Evolutionary conservation across 2,329 filamentous ascomycete species (phyloP), one percentile per base, ranked within the genome.

Genomic region (Trichoderma cornu-damae): DNA sequence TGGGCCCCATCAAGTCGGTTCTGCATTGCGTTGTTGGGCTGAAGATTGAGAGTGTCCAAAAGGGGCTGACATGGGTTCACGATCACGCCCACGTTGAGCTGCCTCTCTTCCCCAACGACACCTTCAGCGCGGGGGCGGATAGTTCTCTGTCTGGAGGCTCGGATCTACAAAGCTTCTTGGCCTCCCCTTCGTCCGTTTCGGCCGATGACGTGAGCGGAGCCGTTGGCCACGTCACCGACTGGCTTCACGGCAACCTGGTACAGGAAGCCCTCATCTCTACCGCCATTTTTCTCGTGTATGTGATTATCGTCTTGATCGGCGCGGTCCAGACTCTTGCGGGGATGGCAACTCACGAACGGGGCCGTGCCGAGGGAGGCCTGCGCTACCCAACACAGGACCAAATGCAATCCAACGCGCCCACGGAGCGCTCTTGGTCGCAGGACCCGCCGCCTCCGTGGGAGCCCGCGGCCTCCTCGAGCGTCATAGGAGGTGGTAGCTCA

Each of bases 51-150:
- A 82, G 85, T 20, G 84, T 99, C 62, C 84, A 97, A 70, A 87
- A 88, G 67, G 94, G 88, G 11, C 79, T 97, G n/a, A 96, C 89
- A 1, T 99, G 93, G 93, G 88, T 96, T 9, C 83, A 89, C 66
- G 87, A 97, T 63, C 77, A 97, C 69, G 90, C 94, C 3, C 83
- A 94, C 61, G 81, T 99, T 64, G 77, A 83, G 59, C 87, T 99
- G 64, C 94, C 94, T 0, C 73, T 82, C 53, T 85, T 97, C 60
- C 78, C 83, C 24, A 87, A 89, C 65, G 81, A 96, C 69, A 89
- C 88, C 1, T 96, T 97, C 74, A 93, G 89, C 59, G 75, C 86
- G 53, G 91, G 92, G 40, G 89, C 92, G 57, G 76, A 83, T 30
- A 78, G 80, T 44, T 81, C 80, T 35, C 73, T 86, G 59, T 69